Conservation (phyloP, 1,139 yeast genomes). For the Pichia sp. region DNA sequence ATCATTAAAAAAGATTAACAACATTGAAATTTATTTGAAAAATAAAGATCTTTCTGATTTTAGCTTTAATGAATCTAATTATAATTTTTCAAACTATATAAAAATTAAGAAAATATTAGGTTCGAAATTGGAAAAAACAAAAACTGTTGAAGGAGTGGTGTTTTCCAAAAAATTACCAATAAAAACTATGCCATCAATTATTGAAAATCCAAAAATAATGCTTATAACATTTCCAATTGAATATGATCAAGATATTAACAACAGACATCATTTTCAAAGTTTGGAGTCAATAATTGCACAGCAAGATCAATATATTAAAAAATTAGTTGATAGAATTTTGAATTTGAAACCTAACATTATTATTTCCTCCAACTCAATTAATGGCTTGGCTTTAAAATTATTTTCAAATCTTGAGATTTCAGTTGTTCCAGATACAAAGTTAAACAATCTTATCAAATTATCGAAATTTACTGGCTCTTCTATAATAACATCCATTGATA, state of each 20-base stretch:
- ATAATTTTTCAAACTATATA: slow-evolving; percentile 82
- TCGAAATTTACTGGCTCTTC: slow-evolving; percentile 81
- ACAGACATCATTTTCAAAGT: slow-evolving; percentile 18
- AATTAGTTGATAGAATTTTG: slow-evolving; percentile 71
- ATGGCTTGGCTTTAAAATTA: slow-evolving; percentile 73
- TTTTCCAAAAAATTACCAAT: slow-evolving; percentile 84
- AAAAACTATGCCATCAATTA: slow-evolving; percentile 62
- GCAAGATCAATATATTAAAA: slow-evolving; percentile 77
- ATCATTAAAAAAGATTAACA: slow-evolving; percentile 39
- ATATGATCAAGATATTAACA: slow-evolving; percentile 52
- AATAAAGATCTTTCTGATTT: not conserved
- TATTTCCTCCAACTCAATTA: slow-evolving; percentile 73
- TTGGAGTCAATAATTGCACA: slow-evolving; percentile 71
- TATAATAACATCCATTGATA: slow-evolving; percentile 62
- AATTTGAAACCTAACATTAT: slow-evolving; percentile 76
- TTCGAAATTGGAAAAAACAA: slow-evolving; percentile 46
- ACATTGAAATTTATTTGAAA: slow-evolving; percentile 48
- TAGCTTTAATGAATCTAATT: slow-evolving; percentile 42
- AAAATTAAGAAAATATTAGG: slow-evolving; percentile 84
- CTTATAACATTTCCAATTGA: slow-evolving; percentile 87
- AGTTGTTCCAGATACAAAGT: slow-evolving; percentile 74
- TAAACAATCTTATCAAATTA: slow-evolving; percentile 74
- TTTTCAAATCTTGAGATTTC: slow-evolving; percentile 71
- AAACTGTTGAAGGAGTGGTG: slow-evolving; percentile 68
- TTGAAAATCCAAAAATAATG: slow-evolving; percentile 68